These are phyloP conservation scores for Decorospora gaudefroyi DNA, from an alignment of 2,329 filamentous ascomycete genomes.

Conservation along the genomic window DNA sequence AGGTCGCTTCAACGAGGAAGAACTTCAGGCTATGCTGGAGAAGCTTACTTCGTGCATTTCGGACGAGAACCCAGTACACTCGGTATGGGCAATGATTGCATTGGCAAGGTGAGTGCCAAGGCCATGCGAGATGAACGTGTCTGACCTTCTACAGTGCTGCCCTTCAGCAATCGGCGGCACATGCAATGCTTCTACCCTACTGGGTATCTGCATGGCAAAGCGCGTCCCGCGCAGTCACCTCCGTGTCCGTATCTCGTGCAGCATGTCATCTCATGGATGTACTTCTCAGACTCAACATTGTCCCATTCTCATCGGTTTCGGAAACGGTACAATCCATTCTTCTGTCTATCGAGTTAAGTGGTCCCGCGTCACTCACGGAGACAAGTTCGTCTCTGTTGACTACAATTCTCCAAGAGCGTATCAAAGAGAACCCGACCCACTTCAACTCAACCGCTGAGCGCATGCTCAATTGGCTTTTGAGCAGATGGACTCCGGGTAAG, in stretches of 20 bases:
- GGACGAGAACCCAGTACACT: constrained; percentile 66
- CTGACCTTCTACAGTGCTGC: constrained; percentile 31
- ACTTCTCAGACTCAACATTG: constrained; percentile 67
- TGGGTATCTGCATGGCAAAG: constrained; percentile 81
- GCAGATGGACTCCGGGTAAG: constrained; percentile 80
- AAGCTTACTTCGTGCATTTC: constrained; percentile 63
- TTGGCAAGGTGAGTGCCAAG: constrained; percentile 67
- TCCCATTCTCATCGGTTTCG: constrained; percentile 68
- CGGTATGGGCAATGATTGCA: constrained; percentile 85
- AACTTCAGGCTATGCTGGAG: constrained; percentile 61
- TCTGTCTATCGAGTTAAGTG: constrained; percentile 77
- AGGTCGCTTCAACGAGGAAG: constrained; percentile 51
- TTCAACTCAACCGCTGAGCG: constrained; percentile 70
- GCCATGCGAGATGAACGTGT: neutral
- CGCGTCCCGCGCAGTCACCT: constrained; percentile 70
- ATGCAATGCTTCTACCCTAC: constrained; percentile 46
- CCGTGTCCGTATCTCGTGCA: constrained; percentile 72
- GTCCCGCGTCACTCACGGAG: constrained; percentile 78
- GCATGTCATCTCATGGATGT: constrained; percentile 74
- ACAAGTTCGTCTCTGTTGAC: constrained; percentile 75
- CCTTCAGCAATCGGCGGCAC: constrained; percentile 33
- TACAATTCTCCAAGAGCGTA: constrained; percentile 67
- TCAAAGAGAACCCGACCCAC: constrained; percentile 69
- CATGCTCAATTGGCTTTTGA: constrained; percentile 79
- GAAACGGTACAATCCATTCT: constrained; percentile 74